Percentiles rank a stretch among this genome's conserved stretches.
Evolutionary conservation across 2,329 filamentous ascomycete genomes (phyloP).

Genomic region (Botrytis medusae): DNA sequence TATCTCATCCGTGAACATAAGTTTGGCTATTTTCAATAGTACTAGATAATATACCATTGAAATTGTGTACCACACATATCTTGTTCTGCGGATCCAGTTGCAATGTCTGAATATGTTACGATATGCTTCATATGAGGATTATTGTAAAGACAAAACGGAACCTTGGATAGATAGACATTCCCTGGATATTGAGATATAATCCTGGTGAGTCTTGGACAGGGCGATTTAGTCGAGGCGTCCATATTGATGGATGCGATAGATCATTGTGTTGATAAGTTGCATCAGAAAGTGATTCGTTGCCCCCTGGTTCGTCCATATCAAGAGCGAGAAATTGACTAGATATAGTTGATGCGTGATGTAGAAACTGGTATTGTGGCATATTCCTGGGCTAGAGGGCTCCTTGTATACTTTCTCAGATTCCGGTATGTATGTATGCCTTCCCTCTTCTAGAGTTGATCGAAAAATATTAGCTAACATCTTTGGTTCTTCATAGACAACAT

Average conservation of each 20-base stretch:
- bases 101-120: not conserved
- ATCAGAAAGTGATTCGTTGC: not conserved
- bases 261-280: not conserved
- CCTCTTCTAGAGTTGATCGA: not conserved
- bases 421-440: rapidly evolving
- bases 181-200: too few species aligned
- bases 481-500: not conserved
- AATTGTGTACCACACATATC: not conserved
- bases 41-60: not conserved
- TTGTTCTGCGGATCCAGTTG: not conserved
- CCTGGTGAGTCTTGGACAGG: not conserved
- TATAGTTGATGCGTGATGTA: not conserved
- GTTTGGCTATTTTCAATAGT: not conserved
- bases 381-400: not conserved
- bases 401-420: not conserved
- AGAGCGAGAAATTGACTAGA: not conserved
- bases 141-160: not conserved
- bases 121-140: not conserved
- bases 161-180: not conserved
- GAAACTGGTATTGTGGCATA: not conserved
- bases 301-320: not conserved
- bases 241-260: not conserved
- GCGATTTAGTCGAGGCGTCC: rapidly evolving
- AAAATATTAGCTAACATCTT: too few species aligned
- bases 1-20: not conserved